Percentiles rank a stretch among this genome's conserved stretches.
These are phyloP conservation scores for Mimosa bimucronata DNA, from an alignment of 306 rosid species.

Conservation along the genomic window DNA sequence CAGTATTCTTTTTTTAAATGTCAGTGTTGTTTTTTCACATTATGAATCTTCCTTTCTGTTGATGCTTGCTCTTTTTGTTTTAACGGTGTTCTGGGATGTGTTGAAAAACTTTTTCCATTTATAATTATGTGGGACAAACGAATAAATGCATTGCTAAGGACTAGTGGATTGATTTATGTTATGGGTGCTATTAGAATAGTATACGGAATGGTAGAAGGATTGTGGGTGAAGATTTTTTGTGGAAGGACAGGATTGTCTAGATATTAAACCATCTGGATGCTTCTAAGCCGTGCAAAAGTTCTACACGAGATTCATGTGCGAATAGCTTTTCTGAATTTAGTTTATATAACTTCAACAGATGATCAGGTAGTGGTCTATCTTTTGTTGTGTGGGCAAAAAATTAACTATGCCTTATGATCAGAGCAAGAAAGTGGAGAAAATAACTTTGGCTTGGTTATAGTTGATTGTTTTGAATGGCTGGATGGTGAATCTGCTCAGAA, in stretches of 20 bases:
- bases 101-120: constrained; percentile 31
- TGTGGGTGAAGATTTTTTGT: constrained; percentile 47
- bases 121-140: constrained; percentile 56
- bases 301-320: constrained; percentile 36
- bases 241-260: constrained; percentile 44
- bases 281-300: constrained; percentile 36
- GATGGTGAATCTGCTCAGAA: constrained; percentile 28
- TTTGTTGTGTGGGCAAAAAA: constrained; percentile 30
- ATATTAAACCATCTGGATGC: constrained; percentile 38
- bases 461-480: constrained; percentile 31
- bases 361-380: constrained; percentile 36
- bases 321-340: constrained; percentile 38
- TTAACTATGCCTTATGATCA: constrained; percentile 13
- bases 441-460: constrained; percentile 34
- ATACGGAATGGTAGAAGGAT: constrained; percentile 52
- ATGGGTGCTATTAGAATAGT: constrained; percentile 44
- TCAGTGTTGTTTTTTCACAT: constrained; percentile 78
- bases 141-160: constrained; percentile 61
- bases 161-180: constrained; percentile 44
- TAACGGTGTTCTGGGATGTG: constrained; percentile 56
- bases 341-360: constrained; percentile 37
- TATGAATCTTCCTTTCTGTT: constrained; percentile 58
- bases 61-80: constrained; percentile 60
- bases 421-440: constrained; percentile 23
- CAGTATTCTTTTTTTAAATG: constrained; percentile 41